Evolutionary conservation across 768 basidiomycete species (phyloP).

Genomic region (Neoboletus brunneissimus): DNA sequence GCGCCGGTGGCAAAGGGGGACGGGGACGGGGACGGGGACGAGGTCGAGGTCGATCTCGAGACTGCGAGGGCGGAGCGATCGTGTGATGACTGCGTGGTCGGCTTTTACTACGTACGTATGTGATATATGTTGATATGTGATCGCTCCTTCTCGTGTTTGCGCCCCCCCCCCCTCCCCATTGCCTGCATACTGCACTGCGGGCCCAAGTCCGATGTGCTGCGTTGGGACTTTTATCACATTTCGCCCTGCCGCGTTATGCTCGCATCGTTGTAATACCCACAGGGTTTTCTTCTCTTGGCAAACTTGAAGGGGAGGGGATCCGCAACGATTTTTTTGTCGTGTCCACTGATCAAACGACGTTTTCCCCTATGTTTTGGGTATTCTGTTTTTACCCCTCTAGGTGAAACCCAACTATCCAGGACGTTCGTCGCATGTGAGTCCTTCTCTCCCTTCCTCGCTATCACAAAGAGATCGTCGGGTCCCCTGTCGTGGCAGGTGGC

Average conservation of each 20-base stretch:
- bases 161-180: too few relatives aligned
- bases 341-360: background rate
- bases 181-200: too few relatives aligned
- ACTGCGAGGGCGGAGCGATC: slow-evolving; percentile 44
- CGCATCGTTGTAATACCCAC: background rate
- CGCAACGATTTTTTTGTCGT: background rate
- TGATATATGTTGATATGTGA: background rate
- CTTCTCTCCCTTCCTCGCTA: background rate
- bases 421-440: slow-evolving; percentile 81
- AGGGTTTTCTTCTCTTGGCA: background rate
- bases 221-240: too few relatives aligned
- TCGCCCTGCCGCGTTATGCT: too few relatives aligned
- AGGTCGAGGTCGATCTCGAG: slow-evolving; percentile 36
- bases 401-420: slow-evolving; percentile 90
- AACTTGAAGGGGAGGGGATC: background rate
- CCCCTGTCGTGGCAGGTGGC: background rate
- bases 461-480: background rate
- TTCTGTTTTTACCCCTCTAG: slow-evolving; percentile 28
- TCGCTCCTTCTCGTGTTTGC: background rate
- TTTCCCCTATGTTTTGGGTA: background rate
- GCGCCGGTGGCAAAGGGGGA: background rate
- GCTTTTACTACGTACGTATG: slow-evolving; percentile 68
- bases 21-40: background rate
- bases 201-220: too few relatives aligned
- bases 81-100: slow-evolving; percentile 72